Evolutionary conservation across 2,329 filamentous ascomycete species (phyloP).

Genomic region (Apiospora saccharicola): DNA sequence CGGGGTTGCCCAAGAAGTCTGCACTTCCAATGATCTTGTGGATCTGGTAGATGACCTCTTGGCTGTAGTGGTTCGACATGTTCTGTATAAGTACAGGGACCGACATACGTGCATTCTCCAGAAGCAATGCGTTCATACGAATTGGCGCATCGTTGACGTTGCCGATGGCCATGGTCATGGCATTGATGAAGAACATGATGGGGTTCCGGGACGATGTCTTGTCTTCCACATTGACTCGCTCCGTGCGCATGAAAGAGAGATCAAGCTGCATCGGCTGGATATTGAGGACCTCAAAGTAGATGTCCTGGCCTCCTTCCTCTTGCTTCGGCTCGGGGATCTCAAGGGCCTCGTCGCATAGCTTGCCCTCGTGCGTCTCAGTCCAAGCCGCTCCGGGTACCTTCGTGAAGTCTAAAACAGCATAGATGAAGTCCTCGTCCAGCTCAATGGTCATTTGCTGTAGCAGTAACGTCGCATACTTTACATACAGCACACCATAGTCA

Average conservation of each 20-base stretch:
- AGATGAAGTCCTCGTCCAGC: conserved; percentile 97
- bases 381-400: conserved; percentile 91
- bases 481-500: conserved; percentile 95
- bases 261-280: conserved; percentile 98
- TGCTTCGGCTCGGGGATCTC: conserved; percentile 92
- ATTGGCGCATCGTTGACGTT: conserved; percentile 99
- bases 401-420: conserved; percentile 91
- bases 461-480: conserved; percentile 95
- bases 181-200: conserved; percentile 98
- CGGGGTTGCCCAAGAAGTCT: conserved; percentile 96
- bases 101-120: conserved; percentile 95
- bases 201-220: conserved; percentile 90
- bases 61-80: conserved; percentile 93
- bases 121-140: conserved; percentile 88
- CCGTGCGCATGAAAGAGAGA: conserved; percentile 94
- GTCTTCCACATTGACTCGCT: conserved; percentile 95
- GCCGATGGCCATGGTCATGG: conserved; percentile 98
- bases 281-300: conserved; percentile 97
- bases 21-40: conserved; percentile 97
- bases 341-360: conserved; percentile 86
- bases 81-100: conserved; percentile 84
- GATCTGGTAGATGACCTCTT: conserved; percentile 93
- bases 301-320: conserved; percentile 85
- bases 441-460: conserved; percentile 98
- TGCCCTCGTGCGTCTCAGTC: conserved; percentile 79